Evolutionary conservation across 495 filamentous ascomycete species (phyloP), one percentile per base, ranked within the genome.

Genomic region (Aspergillus ostianus): DNA sequence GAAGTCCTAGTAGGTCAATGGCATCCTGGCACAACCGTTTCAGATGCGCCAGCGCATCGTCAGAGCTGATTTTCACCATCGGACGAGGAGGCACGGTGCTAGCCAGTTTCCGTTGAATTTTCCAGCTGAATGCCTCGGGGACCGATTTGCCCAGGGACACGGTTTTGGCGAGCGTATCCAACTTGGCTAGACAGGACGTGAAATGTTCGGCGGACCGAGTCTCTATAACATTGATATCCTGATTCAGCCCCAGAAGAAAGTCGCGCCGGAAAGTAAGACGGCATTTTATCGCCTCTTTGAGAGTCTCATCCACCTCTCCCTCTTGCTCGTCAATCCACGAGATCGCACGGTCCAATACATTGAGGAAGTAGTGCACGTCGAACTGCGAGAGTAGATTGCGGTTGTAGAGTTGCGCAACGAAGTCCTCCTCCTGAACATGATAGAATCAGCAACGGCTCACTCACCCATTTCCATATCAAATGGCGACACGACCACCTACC

Each of bases 11-110:
- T 52, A 88, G 76, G 56, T 90, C 86, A 41, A 82, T 74, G n/a
- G 84, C 88, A 69, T 97, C 89, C 57, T 83, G 76, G 69, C 87
- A 90, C 26, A 97, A 71, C 32, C 84, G 83, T 64, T 82, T 82
- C 64, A 97, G 79, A 63, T 89, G 85, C 57, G 73, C 73, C 62
- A 85, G 81, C 6, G 93, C 91, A 67, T 90, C 86, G 20, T 87
- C 84, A 53, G 89, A 85, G 45, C 80, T 83, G 36, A 90, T 81
- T 30, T 89, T 82, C 17, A 97, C 89, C 63, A 97, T 93, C 7
- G 93, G 91, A 26, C 93, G 85, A 23, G 94, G 95, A 4, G 94
- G 94, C 54, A 96, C 90, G 5, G 90, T 97, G 65, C 91, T 97
- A 8, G 94, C 91, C 6, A 98, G 76, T 60, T 85, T 87, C 13